Base-by-base conservation (phyloP, 352 stramenopile species). In the Globisporangium camurandrum region DNA sequence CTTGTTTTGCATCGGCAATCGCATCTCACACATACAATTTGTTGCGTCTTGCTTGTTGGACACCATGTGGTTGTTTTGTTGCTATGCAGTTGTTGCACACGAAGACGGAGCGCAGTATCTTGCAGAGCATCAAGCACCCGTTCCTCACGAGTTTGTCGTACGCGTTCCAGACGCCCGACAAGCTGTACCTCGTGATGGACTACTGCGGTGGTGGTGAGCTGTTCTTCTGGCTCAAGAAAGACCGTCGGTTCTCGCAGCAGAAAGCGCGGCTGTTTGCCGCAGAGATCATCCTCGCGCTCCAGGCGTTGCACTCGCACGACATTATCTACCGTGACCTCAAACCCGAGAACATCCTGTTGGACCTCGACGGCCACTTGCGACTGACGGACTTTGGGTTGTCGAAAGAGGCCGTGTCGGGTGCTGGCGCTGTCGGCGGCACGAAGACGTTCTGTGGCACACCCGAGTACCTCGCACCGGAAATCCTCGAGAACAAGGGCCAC, bases 241-340 rank as follows among this genome's bases (percentile, higher is more conserved):
- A 96, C 60, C 79, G 88, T 27, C 80, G 84, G 28, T 98, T 98
- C 61, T 95, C 83, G 38, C 86, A 98, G 67, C 81, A 89, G 55
- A 93, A 95, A 64, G 84, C 86, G 54, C 80, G 84, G 49, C 62
- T 98, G 37, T 97, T 97, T 62, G 85, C 84, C 3, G 93, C 93
- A 14, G 93, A 98, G 64, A 97, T 98, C 61, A 83, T 93, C 46
- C 67, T 96, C n/a, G 93, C 84, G 23, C 75, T 98, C 40, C 84
- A 95, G 56, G 87, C 88, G 55, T 66, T 98, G 46, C 93, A 98
- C 79, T 80, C 82, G 57, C 84, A 94, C 67, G 86, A 98, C 67
- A 97, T 98, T 61, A 95, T 98, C 33, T 98, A 98, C 75, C 80
- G 90, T 69, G 95, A 98, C 64, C 74, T 98, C 36, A 98, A 98